Conservation (phyloP, 1,284 basidiomycete genomes). For the Ustilago loliicola region DNA sequence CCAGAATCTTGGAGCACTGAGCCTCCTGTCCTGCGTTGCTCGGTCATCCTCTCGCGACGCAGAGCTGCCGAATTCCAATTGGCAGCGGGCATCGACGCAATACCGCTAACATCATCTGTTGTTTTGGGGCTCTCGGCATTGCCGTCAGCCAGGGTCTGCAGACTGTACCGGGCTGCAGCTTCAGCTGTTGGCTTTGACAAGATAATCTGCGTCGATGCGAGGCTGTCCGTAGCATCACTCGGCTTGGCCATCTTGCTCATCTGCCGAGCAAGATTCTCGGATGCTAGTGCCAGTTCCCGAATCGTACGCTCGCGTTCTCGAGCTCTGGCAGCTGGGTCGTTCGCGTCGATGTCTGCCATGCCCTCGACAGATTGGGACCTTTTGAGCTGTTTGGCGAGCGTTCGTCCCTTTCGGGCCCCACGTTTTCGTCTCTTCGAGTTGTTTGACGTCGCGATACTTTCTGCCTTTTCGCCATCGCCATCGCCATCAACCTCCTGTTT, state of each 20-base stretch:
- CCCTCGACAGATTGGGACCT: slow-evolving; percentile 56
- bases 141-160: slow-evolving; percentile 25
- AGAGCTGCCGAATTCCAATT: slow-evolving; percentile 55
- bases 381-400: slow-evolving; percentile 58
- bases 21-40: slow-evolving; percentile 42
- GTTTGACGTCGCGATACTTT: slow-evolving; percentile 42
- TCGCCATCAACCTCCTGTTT: neutral
- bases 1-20: slow-evolving; percentile 38
- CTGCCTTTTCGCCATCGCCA: slow-evolving; percentile 23
- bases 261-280: slow-evolving; percentile 57
- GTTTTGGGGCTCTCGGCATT: slow-evolving; percentile 11
- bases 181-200: slow-evolving; percentile 50
- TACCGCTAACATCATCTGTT: neutral
- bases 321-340: slow-evolving; percentile 32
- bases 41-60: slow-evolving; percentile 56
- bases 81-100: neutral
- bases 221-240: slow-evolving; percentile 31
- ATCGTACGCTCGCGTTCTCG: slow-evolving; percentile 50
- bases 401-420: slow-evolving; percentile 59
- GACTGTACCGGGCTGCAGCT: slow-evolving; percentile 39
- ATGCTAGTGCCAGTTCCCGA: slow-evolving; percentile 55
- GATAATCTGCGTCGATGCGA: slow-evolving; percentile 17
- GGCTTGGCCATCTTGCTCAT: slow-evolving; percentile 59
- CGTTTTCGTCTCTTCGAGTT: slow-evolving; percentile 58
- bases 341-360: slow-evolving; percentile 28